Conservation (phyloP, 805 yeast species). For the Saccharomycopsis olivae region DNA sequence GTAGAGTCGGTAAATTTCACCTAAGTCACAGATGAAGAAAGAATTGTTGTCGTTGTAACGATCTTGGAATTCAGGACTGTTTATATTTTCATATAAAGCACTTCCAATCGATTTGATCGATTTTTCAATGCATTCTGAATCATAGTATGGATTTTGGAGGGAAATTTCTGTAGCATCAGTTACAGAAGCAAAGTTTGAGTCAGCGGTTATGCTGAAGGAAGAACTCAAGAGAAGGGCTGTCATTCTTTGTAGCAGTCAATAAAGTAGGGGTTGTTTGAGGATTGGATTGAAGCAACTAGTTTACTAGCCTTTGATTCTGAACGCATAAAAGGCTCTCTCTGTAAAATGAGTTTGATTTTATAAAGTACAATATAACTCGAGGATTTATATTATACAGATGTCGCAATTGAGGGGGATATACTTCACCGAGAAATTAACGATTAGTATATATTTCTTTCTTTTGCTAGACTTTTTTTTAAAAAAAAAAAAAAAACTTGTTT, state of each 20-base stretch:
- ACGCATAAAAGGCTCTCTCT: constrained; percentile 14
- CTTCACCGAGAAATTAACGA: no score
- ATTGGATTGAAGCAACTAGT: constrained; percentile 3
- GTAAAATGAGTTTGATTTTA: no score
- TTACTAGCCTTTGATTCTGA: constrained; percentile 13
- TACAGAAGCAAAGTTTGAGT: neutral
- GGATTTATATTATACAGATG: no score
- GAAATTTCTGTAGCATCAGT: neutral
- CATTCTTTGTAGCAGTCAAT: constrained; percentile 11
- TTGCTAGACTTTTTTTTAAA: no score
- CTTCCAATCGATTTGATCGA: constrained; percentile 4
- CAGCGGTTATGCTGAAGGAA: neutral
- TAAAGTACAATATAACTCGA: neutral
- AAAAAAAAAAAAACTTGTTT: no score
- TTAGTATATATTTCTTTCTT: no score
- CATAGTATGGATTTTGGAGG: constrained; percentile 6
- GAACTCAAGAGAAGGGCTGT: constrained; percentile 12
- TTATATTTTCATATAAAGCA: constrained; percentile 3
- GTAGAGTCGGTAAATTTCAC: constrained; percentile 53
- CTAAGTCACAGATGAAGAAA: constrained; percentile 80
- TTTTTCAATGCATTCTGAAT: neutral
- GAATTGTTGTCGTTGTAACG: constrained; percentile 68
- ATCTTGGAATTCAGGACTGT: constrained; percentile 25
- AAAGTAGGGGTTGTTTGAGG: neutral
- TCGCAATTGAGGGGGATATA: no score